These are phyloP conservation scores for Rhododendron mucronatum DNA, from an alignment of 148 eudicot genomes.

Conservation along the genomic window DNA sequence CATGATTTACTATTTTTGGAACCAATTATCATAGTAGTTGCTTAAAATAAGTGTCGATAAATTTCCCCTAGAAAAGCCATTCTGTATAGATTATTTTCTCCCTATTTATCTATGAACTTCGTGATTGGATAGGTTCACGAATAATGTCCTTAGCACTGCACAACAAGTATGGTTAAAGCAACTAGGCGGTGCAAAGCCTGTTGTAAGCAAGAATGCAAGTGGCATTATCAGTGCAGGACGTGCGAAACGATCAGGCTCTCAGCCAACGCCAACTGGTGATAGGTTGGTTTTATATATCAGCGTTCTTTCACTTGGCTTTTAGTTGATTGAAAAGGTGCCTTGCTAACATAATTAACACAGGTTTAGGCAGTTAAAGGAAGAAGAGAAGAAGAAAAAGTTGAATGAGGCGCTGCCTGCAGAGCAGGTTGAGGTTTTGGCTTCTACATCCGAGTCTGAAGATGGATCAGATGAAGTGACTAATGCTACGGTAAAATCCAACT, in stretches of 20 bases:
- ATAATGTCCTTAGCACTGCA: constrained; percentile 93
- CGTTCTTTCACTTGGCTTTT: constrained; percentile 2
- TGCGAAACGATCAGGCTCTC: constrained; percentile 66
- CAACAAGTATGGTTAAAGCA: constrained; percentile 93
- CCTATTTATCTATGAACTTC: background rate
- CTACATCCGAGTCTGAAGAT: constrained; percentile 49
- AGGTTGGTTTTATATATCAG: constrained; percentile 47
- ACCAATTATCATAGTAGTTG: background rate
- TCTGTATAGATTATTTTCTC: background rate
- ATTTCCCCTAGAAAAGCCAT: background rate
- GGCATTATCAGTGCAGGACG: constrained; percentile 91
- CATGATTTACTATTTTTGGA: background rate
- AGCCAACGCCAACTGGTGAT: constrained; percentile 54
- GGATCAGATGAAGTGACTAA: constrained; percentile 45
- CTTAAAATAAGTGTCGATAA: background rate
- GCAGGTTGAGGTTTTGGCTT: constrained; percentile 33
- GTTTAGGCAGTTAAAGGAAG: constrained; percentile 64
- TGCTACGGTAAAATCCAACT: constrained; percentile 42
- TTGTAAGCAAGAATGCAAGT: constrained; percentile 62
- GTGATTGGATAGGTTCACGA: constrained; percentile 64
- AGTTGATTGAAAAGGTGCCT: background rate
- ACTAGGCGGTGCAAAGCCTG: constrained; percentile 92
- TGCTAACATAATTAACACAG: constrained; percentile 32
- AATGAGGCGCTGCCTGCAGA: constrained; percentile 51
- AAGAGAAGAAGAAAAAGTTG: constrained; percentile 45